A percentile compares a stretch with the other conserved stretches of the same genome.
Conservation (phyloP, 2,329 filamentous ascomycete species). For the Paradendryphiella salina region DNA sequence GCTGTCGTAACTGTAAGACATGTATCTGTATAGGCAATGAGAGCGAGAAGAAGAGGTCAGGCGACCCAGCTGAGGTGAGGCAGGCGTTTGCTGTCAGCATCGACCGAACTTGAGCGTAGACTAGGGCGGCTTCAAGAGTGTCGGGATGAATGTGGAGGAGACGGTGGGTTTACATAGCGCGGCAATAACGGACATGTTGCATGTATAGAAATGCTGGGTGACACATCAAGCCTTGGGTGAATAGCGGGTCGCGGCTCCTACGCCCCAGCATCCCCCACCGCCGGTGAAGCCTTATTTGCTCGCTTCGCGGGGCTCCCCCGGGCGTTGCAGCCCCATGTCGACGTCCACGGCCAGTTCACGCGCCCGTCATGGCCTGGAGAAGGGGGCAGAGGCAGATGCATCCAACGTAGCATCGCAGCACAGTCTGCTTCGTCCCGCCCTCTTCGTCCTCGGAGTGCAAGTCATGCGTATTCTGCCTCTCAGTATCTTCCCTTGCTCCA, state of each 20-base stretch:
- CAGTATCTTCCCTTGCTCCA: too few species aligned
- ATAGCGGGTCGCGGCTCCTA: slow-evolving; percentile 12
- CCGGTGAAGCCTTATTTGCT: slow-evolving; percentile 10
- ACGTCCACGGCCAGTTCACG: slow-evolving; percentile 16
- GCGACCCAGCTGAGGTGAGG: slow-evolving; percentile 16
- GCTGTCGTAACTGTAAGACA: slow-evolving; percentile 37
- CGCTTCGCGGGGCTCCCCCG: slow-evolving; percentile 4
- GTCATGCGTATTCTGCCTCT: too few species aligned
- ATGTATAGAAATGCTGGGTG: slow-evolving; percentile 14
- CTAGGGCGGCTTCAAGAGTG: slow-evolving; percentile 8
- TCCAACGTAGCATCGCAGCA: neutral
- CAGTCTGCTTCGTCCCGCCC: too few species aligned
- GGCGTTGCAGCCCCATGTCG: neutral
- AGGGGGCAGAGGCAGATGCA: neutral
- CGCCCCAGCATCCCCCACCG: slow-evolving; percentile 8
- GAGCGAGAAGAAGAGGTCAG: slow-evolving; percentile 12
- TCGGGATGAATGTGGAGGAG: slow-evolving; percentile 5
- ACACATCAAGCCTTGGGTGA: slow-evolving; percentile 13
- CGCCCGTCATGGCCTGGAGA: neutral
- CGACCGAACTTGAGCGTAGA: neutral
- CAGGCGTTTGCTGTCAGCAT: slow-evolving; percentile 9
- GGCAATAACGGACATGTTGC: slow-evolving; percentile 15
- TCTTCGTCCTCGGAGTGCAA: too few species aligned
- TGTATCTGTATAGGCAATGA: slow-evolving; percentile 17
- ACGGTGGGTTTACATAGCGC: slow-evolving; percentile 9